Percentiles rank a stretch among this genome's conserved stretches.
phyloP scores from a whole-genome alignment of 208 protist genomes.

The Leishmania mexicana region DNA sequence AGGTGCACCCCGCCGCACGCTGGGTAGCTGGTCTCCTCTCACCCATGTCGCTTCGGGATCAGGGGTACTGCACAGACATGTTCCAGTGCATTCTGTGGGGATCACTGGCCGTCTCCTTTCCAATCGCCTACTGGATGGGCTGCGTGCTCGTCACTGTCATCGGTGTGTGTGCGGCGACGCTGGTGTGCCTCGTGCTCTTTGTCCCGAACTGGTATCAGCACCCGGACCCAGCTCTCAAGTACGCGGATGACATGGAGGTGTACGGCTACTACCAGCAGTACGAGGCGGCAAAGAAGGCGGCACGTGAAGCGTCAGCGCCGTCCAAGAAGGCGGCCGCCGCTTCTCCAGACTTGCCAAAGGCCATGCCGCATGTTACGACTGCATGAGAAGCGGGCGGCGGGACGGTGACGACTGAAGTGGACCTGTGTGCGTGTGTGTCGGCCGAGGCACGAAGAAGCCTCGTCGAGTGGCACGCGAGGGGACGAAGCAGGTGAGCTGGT shows the following conservation, averaged over 20 bases:
- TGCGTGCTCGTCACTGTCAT: conserved; percentile 57
- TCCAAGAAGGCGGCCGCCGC: not conserved
- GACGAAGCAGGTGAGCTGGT: not conserved
- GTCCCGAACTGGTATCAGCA: conserved; percentile 83
- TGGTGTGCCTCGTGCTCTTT: conserved; percentile 52
- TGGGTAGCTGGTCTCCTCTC: conserved; percentile 65
- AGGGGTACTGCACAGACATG: conserved; percentile 35
- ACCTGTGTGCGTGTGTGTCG: not conserved
- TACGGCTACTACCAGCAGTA: conserved; percentile 65
- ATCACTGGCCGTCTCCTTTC: conserved; percentile 51
- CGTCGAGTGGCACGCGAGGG: not conserved
- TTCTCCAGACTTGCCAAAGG: not conserved
- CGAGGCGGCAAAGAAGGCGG: conserved; percentile 31
- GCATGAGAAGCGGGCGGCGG: not conserved
- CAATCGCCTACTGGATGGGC: conserved; percentile 58
- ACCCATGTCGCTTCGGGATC: conserved; percentile 84
- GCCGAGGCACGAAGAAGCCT: not conserved
- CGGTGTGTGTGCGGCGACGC: conserved; percentile 33
- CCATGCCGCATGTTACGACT: not conserved
- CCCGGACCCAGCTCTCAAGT: conserved; percentile 57
- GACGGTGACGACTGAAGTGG: not conserved
- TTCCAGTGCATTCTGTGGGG: conserved; percentile 51
- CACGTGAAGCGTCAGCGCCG: not conserved
- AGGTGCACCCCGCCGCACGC: conserved; percentile 61
- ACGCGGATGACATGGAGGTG: conserved; percentile 54